phyloP scores from a whole-genome alignment of 768 basidiomycete genomes.

The Mycena haematopus region DNA sequence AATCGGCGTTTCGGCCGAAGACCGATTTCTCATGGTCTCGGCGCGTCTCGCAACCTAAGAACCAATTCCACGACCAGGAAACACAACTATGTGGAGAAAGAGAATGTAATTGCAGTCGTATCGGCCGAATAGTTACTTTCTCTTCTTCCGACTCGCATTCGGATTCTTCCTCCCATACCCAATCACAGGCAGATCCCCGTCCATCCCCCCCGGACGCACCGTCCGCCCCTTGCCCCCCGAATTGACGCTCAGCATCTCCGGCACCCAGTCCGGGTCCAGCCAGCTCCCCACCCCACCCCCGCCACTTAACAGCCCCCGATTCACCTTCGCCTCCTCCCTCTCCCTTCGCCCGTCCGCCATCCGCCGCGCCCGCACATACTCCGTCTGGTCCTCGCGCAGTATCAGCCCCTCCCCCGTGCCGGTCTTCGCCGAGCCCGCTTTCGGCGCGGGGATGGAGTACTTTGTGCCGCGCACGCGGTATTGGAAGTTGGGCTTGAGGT shows the following conservation, averaged over 20 bases:
- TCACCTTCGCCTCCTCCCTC: constrained; percentile 80
- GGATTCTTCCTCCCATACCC: constrained; percentile 91
- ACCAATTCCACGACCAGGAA: no score
- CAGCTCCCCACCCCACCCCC: constrained; percentile 73
- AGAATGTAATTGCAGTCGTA: constrained; percentile 27
- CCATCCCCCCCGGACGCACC: constrained; percentile 54
- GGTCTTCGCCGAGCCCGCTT: constrained; percentile 85
- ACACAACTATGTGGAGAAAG: constrained; percentile 30
- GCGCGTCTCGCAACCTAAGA: no score
- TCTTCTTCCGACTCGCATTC: constrained; percentile 74
- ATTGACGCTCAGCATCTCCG: constrained; percentile 74
- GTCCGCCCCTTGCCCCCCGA: constrained; percentile 71
- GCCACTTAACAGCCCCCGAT: constrained; percentile 63
- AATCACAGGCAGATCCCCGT: constrained; percentile 79
- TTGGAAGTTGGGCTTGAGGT: constrained; percentile 96
- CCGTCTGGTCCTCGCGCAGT: constrained; percentile 90
- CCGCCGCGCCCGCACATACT: constrained; percentile 85
- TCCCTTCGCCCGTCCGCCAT: constrained; percentile 72
- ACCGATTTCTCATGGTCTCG: no score
- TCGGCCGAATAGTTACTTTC: constrained; percentile 47
- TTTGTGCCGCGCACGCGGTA: constrained; percentile 90
- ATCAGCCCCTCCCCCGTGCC: constrained; percentile 85
- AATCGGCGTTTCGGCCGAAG: not conserved
- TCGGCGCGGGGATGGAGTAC: constrained; percentile 91
- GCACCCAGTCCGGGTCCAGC: constrained; percentile 97